Evolutionary conservation across 306 rosid genomes (phyloP), one percentile per base, ranked within the genome.

Genomic region (cucumber (Cucumis sativus)): DNA sequence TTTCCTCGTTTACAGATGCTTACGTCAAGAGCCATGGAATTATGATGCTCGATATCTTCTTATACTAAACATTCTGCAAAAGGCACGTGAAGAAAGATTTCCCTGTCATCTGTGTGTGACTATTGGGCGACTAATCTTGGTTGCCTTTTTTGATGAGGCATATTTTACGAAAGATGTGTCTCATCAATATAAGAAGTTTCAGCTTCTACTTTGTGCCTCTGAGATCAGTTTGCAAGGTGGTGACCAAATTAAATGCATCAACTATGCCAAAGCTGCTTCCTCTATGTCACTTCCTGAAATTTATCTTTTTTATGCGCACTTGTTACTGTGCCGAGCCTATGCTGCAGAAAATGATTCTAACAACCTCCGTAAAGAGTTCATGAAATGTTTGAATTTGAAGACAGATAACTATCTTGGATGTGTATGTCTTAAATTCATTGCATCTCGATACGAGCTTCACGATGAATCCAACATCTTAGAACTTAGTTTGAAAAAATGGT

Each of bases 81-180:
- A 85, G 84, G 98, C 98, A 73, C 95, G 96, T 8, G 96, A 94
- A 88, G 93, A 94, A 84, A 89, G 87, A 81, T 94, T 89, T 87
- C 98, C 98, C 81, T 82, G 49, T 59, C 88, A 92, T 87, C 84
- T 89, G 23, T 82, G 96, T 79, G 59, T 78, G 64, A 71, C 75
- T 54, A 89, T 94, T 71, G 83, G 82, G 86, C 95, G 95, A 81
- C 85, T 94, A 63, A 86, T 84, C 73, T 51, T 21, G 52, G 80
- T 82, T 75, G 86, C 97, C 67, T 91, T 94, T 78, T 87, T 93
- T 66, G 77, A 84, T 84, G 89, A 86, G 75, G 54, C 77, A 59
- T 83, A 81, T 85, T 68, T 81, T 21, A 35, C 77, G 77, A 77
- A 80, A 63, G 89, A 88, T 67, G n/a, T 74, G 73, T 41, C 80